phyloP scores from a whole-genome alignment of 2,329 filamentous ascomycete genomes.

The Aspergillus amoenus region DNA sequence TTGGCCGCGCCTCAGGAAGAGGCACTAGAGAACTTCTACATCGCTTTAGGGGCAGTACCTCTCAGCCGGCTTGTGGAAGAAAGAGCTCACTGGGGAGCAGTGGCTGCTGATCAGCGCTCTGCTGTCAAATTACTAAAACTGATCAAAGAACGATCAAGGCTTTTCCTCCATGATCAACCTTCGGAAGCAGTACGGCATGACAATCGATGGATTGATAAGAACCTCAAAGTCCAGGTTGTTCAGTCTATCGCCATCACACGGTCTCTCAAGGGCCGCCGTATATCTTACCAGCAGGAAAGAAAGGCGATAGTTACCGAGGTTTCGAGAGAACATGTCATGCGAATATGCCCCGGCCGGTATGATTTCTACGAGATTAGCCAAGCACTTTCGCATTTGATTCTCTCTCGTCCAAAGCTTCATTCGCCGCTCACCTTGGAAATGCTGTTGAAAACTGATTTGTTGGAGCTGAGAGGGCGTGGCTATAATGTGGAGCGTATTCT shows the following conservation, averaged over 20 bases:
- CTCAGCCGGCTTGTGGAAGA: conserved; percentile 78
- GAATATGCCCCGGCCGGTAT: conserved; percentile 68
- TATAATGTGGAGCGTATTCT: conserved; percentile 97
- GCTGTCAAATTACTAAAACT: conserved; percentile 72
- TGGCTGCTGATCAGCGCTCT: conserved; percentile 65
- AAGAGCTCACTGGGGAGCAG: conserved; percentile 68
- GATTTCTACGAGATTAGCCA: conserved; percentile 93
- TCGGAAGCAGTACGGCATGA: conserved; percentile 81
- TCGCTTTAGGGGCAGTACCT: conserved; percentile 72
- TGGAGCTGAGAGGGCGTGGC: conserved; percentile 78
- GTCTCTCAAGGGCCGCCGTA: conserved; percentile 68
- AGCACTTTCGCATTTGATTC: conserved; percentile 75
- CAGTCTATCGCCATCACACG: conserved; percentile 74
- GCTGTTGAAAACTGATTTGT: conserved; percentile 79
- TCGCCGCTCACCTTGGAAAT: conserved; percentile 90
- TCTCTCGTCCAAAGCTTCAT: conserved; percentile 81
- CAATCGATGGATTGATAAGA: conserved; percentile 84
- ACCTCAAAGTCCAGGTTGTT: conserved; percentile 75
- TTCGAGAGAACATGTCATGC: conserved; percentile 65
- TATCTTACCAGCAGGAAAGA: conserved; percentile 71
- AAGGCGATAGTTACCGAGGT: conserved; percentile 67
- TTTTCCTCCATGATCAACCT: conserved; percentile 85
- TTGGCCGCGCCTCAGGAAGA: conserved; percentile 91
- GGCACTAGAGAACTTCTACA: conserved; percentile 77
- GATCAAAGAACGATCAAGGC: conserved; percentile 80